Base-by-base conservation (phyloP, 2,329 filamentous ascomycete species). In the Orbilia quercus region DNA sequence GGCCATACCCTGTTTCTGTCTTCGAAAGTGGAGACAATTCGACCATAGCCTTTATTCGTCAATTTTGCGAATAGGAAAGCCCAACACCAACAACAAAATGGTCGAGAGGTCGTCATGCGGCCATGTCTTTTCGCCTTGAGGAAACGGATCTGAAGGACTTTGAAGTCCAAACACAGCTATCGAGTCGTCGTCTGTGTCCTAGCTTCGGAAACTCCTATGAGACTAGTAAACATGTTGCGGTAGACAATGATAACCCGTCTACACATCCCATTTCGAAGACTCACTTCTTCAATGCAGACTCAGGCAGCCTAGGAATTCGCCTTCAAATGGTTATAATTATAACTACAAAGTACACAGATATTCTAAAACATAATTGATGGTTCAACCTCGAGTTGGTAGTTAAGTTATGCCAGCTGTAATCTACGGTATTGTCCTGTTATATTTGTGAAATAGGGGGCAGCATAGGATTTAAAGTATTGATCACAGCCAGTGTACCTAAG, bases 81-180 rank as follows among this genome's bases (percentile, higher is more conserved):
- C 63, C 53, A 66, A 36, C 51, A 22, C 48, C 34, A 42, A 18
- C 9, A 48, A 16, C 34, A 47, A 58, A 16, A 28, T 16, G 53
- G 53, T 42, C 62, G 57, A 51, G 44, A 58, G n/a, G 42, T 20
- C 51, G 38, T 50, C 44, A 51, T 42, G 51, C 53, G 25, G 36
- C 14, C 25, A 23, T 16, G 12, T 44, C 38, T 67, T 59, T 53
- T 34, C 63, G 51, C 63, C 63, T 67, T 67, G 54, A 59, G 22
- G 45, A 53, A 53, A 59, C 63, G 63, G 63, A 67, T 51, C 45
- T 53, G 63, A 67, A 67, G 63, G 53, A 59, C 53, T 67, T 36
- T 67, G 63, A 59, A 34, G 44, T 44, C 54, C 53, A 67, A 50
- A 53, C 62, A 66, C 51, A 51, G 47, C 7, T 59, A 34, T 59